A percentile compares a stretch with the other conserved stretches of the same genome.
Conservation (phyloP, 495 filamentous ascomycete species). For the Penicillium parvum region DNA sequence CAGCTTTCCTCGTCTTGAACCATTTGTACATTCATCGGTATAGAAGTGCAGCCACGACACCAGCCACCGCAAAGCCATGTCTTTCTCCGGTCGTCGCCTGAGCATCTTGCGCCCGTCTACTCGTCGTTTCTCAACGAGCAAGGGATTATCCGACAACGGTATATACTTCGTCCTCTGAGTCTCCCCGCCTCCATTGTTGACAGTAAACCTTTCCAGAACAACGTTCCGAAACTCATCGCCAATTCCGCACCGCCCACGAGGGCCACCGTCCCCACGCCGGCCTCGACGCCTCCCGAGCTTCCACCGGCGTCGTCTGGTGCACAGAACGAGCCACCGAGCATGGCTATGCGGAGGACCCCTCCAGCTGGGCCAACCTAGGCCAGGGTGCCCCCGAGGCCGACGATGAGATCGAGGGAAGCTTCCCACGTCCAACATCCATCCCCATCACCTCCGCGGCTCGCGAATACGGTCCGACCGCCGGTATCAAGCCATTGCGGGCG, state of each 20-base stretch:
- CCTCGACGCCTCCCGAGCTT: constrained; percentile 77
- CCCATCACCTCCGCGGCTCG: constrained; percentile 70
- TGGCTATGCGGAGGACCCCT: constrained; percentile 77
- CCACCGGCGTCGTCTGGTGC: constrained; percentile 83
- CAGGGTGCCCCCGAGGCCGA: constrained; percentile 95
- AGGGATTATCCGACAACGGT: constrained; percentile 45
- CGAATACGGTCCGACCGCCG: constrained; percentile 91
- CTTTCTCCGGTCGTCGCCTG: constrained; percentile 47
- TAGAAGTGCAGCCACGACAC: too few species aligned
- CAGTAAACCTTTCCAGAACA: constrained; percentile 46
- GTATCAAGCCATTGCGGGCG: constrained; percentile 83
- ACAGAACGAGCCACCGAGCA: constrained; percentile 76
- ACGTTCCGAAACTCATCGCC: constrained; percentile 73
- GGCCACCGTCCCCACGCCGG: constrained; percentile 87
- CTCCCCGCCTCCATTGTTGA: constrained; percentile 9
- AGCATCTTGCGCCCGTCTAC: constrained; percentile 43
- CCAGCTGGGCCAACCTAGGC: constrained; percentile 86
- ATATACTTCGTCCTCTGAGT: constrained; percentile 12
- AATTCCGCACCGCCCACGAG: constrained; percentile 82
- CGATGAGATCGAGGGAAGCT: constrained; percentile 86
- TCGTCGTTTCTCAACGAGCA: constrained; percentile 35
- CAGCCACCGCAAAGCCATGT: constrained; percentile 26
- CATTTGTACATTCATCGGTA: too few species aligned
- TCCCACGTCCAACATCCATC: constrained; percentile 77
- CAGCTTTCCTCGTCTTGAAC: background rate